These are phyloP conservation scores for Pythium myriotylum DNA, from an alignment of 352 stramenopile species.

Conservation along the genomic window DNA sequence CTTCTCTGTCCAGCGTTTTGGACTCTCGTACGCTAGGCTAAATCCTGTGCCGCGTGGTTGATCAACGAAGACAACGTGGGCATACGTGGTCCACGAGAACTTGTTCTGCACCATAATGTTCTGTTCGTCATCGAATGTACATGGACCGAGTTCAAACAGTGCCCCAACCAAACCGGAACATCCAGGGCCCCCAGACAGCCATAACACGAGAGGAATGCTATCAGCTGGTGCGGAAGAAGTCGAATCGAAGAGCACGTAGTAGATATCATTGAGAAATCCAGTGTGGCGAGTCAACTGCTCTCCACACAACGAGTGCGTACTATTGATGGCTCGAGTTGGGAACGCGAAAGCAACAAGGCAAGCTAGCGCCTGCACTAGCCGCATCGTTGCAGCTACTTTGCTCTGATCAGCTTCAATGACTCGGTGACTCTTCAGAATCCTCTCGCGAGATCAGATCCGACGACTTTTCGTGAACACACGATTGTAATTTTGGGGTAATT, in stretches of 20 bases:
- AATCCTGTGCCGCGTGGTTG: slow-evolving; percentile 89
- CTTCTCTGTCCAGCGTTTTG: slow-evolving; percentile 46
- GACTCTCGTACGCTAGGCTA: slow-evolving; percentile 26
- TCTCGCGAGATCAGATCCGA: no score
- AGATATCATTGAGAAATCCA: slow-evolving; percentile 63
- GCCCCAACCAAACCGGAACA: slow-evolving; percentile 94
- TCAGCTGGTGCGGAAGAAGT: slow-evolving; percentile 11
- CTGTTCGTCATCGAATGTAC: slow-evolving; percentile 78
- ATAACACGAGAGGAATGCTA: slow-evolving; percentile 91
- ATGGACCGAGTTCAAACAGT: slow-evolving; percentile 97
- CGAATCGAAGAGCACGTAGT: slow-evolving; percentile 79
- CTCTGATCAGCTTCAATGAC: no score
- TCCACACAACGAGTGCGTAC: slow-evolving; percentile 51
- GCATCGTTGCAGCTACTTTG: slow-evolving; percentile 5
- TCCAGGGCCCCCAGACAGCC: slow-evolving; percentile 96
- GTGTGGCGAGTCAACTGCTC: slow-evolving; percentile 61
- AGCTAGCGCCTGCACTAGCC: slow-evolving; percentile 3
- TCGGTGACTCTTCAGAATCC: no score
- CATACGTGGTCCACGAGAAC: slow-evolving; percentile 93
- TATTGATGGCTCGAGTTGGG: not conserved
- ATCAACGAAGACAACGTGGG: slow-evolving; percentile 97
- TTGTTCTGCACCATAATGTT: slow-evolving; percentile 81
- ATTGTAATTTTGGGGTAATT: no score
- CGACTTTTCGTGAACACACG: no score
- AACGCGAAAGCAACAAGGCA: not conserved